Percentiles rank a stretch among this genome's conserved stretches.
These are phyloP conservation scores for Aspergillus bridgeri DNA, from an alignment of 495 filamentous ascomycete genomes.

Conservation along the genomic window DNA sequence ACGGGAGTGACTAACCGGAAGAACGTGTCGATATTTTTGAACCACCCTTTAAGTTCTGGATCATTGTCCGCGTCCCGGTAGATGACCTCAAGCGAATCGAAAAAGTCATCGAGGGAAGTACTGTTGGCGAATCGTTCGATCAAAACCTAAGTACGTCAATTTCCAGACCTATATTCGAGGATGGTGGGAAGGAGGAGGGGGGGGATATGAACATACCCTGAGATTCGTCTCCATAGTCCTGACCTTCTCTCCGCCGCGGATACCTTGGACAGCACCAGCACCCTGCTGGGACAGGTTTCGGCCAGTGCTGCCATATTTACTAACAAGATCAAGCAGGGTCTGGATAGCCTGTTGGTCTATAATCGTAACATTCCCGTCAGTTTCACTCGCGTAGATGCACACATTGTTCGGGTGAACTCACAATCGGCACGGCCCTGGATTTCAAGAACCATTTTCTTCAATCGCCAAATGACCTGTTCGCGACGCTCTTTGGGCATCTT, in stretches of 20 bases:
- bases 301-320: slow-evolving; percentile 77
- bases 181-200: background rate
- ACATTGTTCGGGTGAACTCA: slow-evolving; percentile 31
- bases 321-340: slow-evolving; percentile 77
- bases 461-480: slow-evolving; percentile 84
- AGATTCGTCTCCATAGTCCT: slow-evolving; percentile 73
- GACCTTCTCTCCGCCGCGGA: slow-evolving; percentile 57
- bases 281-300: slow-evolving; percentile 61
- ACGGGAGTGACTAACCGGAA: slow-evolving; percentile 49
- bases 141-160: slow-evolving; percentile 62
- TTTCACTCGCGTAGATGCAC: background rate
- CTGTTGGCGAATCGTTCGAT: slow-evolving; percentile 95
- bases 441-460: slow-evolving; percentile 98
- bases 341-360: slow-evolving; percentile 80
- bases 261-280: slow-evolving; percentile 64
- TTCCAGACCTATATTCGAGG: slow-evolving; percentile 20
- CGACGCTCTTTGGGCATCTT: slow-evolving; percentile 94
- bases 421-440: slow-evolving; percentile 91
- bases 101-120: slow-evolving; percentile 82
- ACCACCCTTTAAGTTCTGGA: slow-evolving; percentile 85
- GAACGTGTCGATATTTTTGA: slow-evolving; percentile 71
- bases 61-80: slow-evolving; percentile 91
- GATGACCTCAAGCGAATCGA: slow-evolving; percentile 79
- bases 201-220: slow-evolving; percentile 49
- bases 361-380: background rate